phyloP scores from a whole-genome alignment of 768 basidiomycete species.

The Boletus edulis region DNA sequence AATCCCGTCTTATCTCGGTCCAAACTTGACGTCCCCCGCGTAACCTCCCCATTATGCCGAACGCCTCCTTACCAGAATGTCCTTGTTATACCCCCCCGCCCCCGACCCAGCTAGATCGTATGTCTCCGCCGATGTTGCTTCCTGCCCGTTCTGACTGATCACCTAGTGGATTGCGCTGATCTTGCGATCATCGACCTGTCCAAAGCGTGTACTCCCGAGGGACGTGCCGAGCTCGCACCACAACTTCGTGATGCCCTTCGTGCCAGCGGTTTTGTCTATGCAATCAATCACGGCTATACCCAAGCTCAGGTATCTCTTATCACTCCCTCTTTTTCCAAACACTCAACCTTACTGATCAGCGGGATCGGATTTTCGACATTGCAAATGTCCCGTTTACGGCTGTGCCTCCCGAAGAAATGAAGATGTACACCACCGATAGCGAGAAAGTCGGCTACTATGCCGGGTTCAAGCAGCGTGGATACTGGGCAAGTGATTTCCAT shows the following conservation, averaged over 20 bases:
- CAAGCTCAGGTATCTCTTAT: neutral
- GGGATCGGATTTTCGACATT: neutral
- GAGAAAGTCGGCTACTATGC: neutral
- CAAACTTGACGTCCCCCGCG: no score
- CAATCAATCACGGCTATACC: neutral
- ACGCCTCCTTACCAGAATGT: no score
- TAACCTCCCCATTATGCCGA: no score
- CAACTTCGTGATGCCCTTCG: neutral
- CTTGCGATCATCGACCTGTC: neutral
- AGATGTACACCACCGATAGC: neutral
- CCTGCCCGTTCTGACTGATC: no score
- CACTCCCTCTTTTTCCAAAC: neutral
- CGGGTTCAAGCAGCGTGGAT: neutral
- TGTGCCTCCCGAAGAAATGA: neutral
- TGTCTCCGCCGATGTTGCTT: no score
- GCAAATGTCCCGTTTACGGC: neutral
- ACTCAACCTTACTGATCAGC: neutral
- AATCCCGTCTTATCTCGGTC: no score
- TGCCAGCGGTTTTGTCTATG: neutral
- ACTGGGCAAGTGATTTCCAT: slow-evolving; percentile 29
- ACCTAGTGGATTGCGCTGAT: no score
- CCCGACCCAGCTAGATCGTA: no score
- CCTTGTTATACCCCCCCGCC: no score
- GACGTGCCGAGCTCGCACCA: neutral
- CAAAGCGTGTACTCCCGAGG: neutral